A percentile compares a stretch with the other conserved stretches of the same genome.
These are phyloP conservation scores for Claviceps digitariae DNA, from an alignment of 2,329 filamentous ascomycete species.

Conservation along the genomic window DNA sequence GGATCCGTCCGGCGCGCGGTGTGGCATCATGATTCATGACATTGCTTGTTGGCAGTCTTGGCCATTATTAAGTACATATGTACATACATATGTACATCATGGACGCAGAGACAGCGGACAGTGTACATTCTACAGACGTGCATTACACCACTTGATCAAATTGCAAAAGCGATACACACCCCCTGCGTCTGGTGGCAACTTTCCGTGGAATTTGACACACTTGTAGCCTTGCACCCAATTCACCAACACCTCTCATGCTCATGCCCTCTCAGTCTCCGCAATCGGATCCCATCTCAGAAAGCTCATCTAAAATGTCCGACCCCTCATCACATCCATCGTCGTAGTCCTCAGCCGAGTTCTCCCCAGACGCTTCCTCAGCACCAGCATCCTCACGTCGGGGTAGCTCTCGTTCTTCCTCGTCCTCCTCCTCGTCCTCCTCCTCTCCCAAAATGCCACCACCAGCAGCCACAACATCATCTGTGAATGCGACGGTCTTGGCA, in stretches of 20 bases:
- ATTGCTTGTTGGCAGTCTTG: no score
- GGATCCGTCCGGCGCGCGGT: background rate
- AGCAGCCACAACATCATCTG: slow-evolving; percentile 33
- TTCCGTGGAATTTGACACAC: no score
- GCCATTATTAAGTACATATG: no score
- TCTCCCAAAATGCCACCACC: slow-evolving; percentile 18
- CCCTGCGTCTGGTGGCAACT: no score
- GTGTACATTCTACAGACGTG: no score
- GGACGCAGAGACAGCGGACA: no score
- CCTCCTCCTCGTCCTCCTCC: slow-evolving; percentile 16
- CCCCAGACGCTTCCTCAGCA: slow-evolving; percentile 10
- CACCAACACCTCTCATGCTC: background rate
- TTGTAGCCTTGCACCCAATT: no score
- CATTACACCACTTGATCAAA: no score
- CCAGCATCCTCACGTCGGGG: background rate
- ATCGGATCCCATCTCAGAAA: slow-evolving; percentile 4
- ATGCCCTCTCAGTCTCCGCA: background rate
- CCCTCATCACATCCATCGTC: slow-evolving; percentile 7
- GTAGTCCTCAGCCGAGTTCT: slow-evolving; percentile 5
- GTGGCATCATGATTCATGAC: no score
- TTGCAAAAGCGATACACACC: no score
- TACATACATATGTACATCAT: no score
- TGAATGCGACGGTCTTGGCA: slow-evolving; percentile 49
- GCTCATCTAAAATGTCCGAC: slow-evolving; percentile 4
- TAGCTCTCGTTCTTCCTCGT: slow-evolving; percentile 10